Evolutionary conservation across 2,329 filamentous ascomycete species (phyloP).

Genomic region (Sclerotinia glacialis): DNA sequence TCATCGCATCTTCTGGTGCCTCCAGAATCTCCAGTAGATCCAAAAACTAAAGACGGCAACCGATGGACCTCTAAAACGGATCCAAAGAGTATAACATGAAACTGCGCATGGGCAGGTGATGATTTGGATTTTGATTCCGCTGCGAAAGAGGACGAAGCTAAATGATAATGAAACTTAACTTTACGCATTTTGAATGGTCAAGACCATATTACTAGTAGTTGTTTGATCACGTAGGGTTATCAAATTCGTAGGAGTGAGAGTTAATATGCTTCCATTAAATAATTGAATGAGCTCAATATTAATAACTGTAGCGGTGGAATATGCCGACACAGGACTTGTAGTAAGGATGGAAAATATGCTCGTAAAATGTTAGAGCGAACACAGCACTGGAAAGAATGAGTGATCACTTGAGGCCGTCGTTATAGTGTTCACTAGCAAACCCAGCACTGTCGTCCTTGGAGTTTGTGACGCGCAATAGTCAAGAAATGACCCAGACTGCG

Average conservation of each 20-base stretch:
- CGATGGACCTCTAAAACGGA: background rate
- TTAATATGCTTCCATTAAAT: background rate
- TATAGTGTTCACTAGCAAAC: background rate
- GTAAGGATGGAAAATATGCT: no score
- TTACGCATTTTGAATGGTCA: background rate
- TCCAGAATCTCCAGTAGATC: background rate
- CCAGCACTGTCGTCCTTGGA: background rate
- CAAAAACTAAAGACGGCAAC: background rate
- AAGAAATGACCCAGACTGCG: background rate
- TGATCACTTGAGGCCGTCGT: background rate
- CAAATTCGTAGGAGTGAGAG: background rate
- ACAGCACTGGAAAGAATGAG: background rate
- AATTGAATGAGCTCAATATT: background rate
- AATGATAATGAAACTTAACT: background rate
- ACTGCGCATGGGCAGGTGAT: background rate
- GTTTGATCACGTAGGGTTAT: background rate
- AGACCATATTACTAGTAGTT: background rate
- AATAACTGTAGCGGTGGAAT: background rate
- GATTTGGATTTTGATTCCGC: background rate
- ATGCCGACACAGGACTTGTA: background rate
- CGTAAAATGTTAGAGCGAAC: background rate
- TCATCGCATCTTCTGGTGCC: background rate
- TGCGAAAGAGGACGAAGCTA: background rate
- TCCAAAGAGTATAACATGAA: background rate
- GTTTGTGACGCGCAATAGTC: background rate